Conservation (phyloP, 2,329 filamentous ascomycete species). For the Pseudogymnoascus sp. region DNA sequence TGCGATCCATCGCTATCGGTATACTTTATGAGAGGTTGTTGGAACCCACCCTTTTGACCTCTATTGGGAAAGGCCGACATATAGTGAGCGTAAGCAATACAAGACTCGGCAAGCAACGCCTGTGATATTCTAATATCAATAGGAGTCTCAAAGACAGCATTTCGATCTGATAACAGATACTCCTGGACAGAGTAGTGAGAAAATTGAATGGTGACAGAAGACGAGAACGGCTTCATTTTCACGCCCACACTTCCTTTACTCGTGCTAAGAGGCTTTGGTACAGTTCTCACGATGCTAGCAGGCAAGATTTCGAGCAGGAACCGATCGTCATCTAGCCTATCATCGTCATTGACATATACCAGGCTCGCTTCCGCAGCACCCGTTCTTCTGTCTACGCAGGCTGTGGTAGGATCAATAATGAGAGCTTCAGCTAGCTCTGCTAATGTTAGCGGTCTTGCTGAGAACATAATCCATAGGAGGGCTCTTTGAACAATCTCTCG, state of each 20-base stretch:
- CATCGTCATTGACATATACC: neutral
- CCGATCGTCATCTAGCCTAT: neutral
- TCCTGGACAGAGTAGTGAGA: slow-evolving; percentile 21
- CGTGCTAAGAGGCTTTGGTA: too few relatives aligned
- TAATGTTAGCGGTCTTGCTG: slow-evolving; percentile 17
- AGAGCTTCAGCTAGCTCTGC: slow-evolving; percentile 25
- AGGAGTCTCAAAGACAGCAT: slow-evolving; percentile 1
- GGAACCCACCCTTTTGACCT: neutral
- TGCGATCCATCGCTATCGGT: neutral
- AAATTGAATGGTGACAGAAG: slow-evolving; percentile 13
- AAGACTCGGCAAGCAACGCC: neutral
- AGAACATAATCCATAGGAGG: slow-evolving; percentile 23
- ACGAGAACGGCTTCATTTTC: neutral
- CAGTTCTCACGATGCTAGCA: neutral
- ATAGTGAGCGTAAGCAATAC: neutral
- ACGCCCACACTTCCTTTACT: too few relatives aligned
- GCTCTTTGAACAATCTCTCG: slow-evolving; percentile 9
- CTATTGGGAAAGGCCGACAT: neutral
- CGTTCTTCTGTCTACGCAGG: neutral
- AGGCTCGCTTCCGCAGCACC: neutral
- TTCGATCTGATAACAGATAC: slow-evolving; percentile 15
- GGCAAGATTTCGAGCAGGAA: neutral
- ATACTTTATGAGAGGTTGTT: too few relatives aligned
- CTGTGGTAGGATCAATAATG: slow-evolving; percentile 22
- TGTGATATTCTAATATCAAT: neutral